Percentiles rank a stretch among this genome's conserved stretches.
Evolutionary conservation across 768 basidiomycete species (phyloP).

Genomic region (Lactarius tabidus): DNA sequence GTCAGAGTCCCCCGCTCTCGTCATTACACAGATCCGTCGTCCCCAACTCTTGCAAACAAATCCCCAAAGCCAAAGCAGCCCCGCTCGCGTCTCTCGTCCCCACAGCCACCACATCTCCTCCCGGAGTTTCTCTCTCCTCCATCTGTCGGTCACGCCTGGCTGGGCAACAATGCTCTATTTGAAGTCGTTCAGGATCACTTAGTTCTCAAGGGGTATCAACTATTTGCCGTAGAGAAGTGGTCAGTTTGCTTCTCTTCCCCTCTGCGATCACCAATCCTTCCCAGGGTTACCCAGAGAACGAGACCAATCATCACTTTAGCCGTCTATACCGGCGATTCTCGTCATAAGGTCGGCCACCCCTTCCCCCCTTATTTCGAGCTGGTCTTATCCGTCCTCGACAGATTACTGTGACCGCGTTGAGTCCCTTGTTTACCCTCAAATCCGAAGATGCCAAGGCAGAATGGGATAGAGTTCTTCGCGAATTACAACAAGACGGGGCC

Average conservation of each 20-base stretch:
- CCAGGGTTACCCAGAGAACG: constrained; percentile 65
- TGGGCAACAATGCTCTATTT: constrained; percentile 45
- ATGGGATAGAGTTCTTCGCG: constrained; percentile 58
- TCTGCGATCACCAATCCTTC: neutral
- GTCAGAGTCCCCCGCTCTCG: constrained; percentile 14
- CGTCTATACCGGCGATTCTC: constrained; percentile 73
- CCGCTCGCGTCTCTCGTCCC: constrained; percentile 21
- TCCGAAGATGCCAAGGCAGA: constrained; percentile 45
- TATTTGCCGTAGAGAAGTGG: constrained; percentile 89
- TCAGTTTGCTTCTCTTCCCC: constrained; percentile 28
- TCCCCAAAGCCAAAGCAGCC: constrained; percentile 17
- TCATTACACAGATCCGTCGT: neutral
- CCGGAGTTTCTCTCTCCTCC: neutral
- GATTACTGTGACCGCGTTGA: constrained; percentile 59
- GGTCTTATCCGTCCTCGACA: constrained; percentile 27
- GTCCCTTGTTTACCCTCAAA: constrained; percentile 41
- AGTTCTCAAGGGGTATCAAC: constrained; percentile 62
- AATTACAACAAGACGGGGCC: constrained; percentile 65
- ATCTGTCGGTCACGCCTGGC: constrained; percentile 35
- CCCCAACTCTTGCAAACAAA: constrained; percentile 1
- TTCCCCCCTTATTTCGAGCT: neutral
- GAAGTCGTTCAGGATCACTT: constrained; percentile 46
- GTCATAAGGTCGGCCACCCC: constrained; percentile 48
- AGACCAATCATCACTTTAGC: constrained; percentile 57
- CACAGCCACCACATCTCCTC: neutral